Base-by-base conservation (phyloP, 495 filamentous ascomycete species). In the Platismatia glauca region DNA sequence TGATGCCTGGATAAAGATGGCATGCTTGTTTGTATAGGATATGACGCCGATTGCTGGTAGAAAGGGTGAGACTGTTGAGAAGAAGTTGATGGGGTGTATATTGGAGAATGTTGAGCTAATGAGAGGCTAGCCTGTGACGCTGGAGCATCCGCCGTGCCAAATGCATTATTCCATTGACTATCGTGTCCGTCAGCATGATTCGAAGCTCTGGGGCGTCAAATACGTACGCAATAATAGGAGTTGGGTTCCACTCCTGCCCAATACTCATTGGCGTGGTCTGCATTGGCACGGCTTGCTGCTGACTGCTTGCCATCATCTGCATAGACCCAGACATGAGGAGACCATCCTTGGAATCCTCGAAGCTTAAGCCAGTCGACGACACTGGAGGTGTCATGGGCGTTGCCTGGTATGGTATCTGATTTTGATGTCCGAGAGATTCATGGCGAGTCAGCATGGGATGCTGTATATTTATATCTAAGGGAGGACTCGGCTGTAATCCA, bases 91-190 rank as follows among this genome's bases (percentile, higher is more conserved):
- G 73, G 73, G 43, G 77, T 73, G 59, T 75, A 64, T 59, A 79
- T 75, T 61, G 78, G 76, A 56, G 79, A 72, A 62, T 75, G 73
- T 33, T 73, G 72, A 27, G 65, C 70, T 50, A 71, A 61, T 15
- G 74, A 24, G 5, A 44, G 57, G 22, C 58, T 58, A 4, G 55
- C 24, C 22, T 52, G 50, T 22, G 55, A 39, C 29, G 69, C 62
- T n/a, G 59, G 37, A 52, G 56, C 62, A n/a, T 55, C 69, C 33
- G 73, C 82, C 69, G 85, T 84, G 73, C 90, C 90, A 74, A 96
- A 96, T 31, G 91, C 90, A 63, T 88, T 87, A 68, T 93, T 90
- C 91, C 91, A 96, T 78, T 92, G 89, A 71, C 90, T 94, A 64
- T 29, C 55, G n/a, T 31, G 9, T 59, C 31, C 48, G 68, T 80